These are phyloP conservation scores for Exserohilum turcica DNA, from an alignment of 2,329 filamentous ascomycete genomes.

Conservation along the genomic window DNA sequence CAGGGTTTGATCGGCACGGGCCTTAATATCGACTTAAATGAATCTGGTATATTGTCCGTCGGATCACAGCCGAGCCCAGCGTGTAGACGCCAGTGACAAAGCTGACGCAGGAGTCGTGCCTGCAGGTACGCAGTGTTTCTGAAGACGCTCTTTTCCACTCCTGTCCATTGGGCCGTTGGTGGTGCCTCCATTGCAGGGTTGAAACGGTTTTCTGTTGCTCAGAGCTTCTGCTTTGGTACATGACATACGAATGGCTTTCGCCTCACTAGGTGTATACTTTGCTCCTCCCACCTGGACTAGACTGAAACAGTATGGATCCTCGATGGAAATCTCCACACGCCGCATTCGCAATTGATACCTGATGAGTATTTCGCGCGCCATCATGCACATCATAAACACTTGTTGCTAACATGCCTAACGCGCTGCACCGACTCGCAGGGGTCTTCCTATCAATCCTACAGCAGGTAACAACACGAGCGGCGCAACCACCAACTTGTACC, in stretches of 20 bases:
- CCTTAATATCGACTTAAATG: slow-evolving; percentile 27
- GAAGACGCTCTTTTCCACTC: slow-evolving; percentile 13
- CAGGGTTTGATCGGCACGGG: slow-evolving; percentile 18
- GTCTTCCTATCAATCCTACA: neutral
- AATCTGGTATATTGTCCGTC: slow-evolving; percentile 25
- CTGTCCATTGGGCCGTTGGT: slow-evolving; percentile 4
- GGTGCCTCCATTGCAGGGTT: slow-evolving; percentile 7
- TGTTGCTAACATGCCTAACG: neutral
- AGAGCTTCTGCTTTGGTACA: slow-evolving; percentile 6
- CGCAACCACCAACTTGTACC: slow-evolving; percentile 2
- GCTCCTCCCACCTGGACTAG: slow-evolving; percentile 2
- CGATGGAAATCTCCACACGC: neutral
- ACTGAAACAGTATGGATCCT: slow-evolving; percentile 6
- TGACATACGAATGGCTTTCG: neutral
- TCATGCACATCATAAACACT: neutral
- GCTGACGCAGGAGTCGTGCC: slow-evolving; percentile 16
- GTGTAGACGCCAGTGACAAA: slow-evolving; percentile 12
- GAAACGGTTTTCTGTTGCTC: slow-evolving; percentile 5
- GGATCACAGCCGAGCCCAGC: slow-evolving; percentile 30
- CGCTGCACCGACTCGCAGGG: neutral
- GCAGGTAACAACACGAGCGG: neutral
- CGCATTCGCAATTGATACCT: slow-evolving; percentile 6
- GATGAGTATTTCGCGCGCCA: neutral
- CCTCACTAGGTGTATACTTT: neutral
- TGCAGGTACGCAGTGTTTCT: slow-evolving; percentile 36